phyloP scores from a whole-genome alignment of 352 stramenopile genomes.

The Phytophthora sp. region DNA sequence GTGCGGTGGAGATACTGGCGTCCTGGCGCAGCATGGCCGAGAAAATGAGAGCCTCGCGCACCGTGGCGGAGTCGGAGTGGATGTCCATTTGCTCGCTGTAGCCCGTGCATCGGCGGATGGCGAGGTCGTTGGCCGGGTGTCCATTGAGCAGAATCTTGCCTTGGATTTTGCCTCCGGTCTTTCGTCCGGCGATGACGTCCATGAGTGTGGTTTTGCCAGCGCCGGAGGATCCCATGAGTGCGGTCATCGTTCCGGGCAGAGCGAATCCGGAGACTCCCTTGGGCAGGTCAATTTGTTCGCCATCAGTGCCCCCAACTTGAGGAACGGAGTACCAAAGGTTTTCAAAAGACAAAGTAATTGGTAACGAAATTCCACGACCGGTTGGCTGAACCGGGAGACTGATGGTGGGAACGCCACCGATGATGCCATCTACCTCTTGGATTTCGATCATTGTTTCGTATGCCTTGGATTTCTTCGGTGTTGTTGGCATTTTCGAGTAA shows the following conservation, averaged over 20 bases:
- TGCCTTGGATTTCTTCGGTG: slow-evolving; percentile 23
- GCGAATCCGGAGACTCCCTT: not conserved
- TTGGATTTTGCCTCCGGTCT: not conserved
- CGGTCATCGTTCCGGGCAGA: not conserved
- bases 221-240: not conserved
- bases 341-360: not conserved
- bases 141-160: not conserved
- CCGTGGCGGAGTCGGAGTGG: not conserved
- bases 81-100: not conserved
- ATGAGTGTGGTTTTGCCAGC: not conserved
- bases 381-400: slow-evolving; percentile 15
- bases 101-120: not conserved
- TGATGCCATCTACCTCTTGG: slow-evolving; percentile 7
- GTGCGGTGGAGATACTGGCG: not conserved
- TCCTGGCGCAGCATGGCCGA: not conserved
- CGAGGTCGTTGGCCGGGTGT: not conserved
- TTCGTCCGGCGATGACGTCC: not conserved
- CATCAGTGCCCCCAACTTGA: too few species aligned
- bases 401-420: slow-evolving; percentile 18
- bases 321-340: not conserved
- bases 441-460: slow-evolving; percentile 20
- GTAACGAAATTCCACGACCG: slow-evolving; percentile 22
- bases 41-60: not conserved
- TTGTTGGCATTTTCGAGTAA: slow-evolving; percentile 26
- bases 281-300: not conserved